phyloP scores from a whole-genome alignment of 2,329 filamentous ascomycete species.

The Fusarium illudens region DNA sequence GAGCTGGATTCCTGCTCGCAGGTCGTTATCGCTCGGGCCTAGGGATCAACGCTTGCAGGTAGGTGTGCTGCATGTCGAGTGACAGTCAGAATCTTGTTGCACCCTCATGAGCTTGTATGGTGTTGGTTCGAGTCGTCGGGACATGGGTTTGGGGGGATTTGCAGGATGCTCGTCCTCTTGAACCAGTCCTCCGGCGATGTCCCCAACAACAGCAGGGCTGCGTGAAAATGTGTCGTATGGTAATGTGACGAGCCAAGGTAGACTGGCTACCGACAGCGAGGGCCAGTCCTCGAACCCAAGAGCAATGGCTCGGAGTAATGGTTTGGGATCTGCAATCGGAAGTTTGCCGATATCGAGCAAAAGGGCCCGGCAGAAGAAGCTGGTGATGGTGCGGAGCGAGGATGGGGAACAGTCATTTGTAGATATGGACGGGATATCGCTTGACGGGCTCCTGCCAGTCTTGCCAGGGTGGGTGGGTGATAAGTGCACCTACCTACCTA shows the following conservation, averaged over 20 bases:
- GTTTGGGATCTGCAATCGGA: background rate
- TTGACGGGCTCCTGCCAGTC: background rate
- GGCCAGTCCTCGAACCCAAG: background rate
- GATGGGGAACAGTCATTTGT: background rate
- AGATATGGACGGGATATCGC: background rate
- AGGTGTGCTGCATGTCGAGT: conserved; percentile 8
- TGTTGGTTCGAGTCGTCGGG: background rate
- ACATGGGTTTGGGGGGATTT: background rate
- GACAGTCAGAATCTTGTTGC: conserved; percentile 4
- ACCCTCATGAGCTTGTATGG: conserved; percentile 20
- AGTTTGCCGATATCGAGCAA: background rate
- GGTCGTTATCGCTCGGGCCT: conserved; percentile 3
- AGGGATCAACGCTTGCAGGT: conserved; percentile 5
- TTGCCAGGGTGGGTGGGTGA: background rate
- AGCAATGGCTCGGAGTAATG: background rate
- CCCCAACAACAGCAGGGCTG: background rate
- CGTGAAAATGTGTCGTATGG: background rate
- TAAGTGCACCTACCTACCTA: no score
- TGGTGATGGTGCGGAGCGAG: background rate
- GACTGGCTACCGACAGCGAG: background rate
- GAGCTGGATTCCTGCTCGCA: background rate
- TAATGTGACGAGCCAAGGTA: background rate
- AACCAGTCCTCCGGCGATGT: background rate
- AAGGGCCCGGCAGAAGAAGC: background rate
- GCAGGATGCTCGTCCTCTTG: background rate